phyloP scores from a whole-genome alignment of 2,329 filamentous ascomycete genomes.

The Teratosphaeria viscida region DNA sequence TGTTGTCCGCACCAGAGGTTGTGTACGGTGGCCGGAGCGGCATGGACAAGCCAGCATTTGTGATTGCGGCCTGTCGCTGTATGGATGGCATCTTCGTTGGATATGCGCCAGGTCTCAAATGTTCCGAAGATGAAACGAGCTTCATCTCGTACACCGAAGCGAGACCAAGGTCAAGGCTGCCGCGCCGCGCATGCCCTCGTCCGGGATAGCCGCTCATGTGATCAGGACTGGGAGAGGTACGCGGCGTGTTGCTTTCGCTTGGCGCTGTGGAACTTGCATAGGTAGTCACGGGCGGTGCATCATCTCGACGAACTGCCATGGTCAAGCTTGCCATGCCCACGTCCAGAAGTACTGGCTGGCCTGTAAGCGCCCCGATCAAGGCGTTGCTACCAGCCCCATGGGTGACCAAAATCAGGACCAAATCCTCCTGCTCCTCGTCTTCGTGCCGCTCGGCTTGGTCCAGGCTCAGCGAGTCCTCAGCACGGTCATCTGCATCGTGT shows the following conservation, averaged over 20 bases:
- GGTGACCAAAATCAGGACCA: constrained; percentile 78
- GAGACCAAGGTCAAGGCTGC: constrained; percentile 32
- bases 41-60: neutral
- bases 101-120: constrained; percentile 48
- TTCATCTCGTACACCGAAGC: constrained; percentile 61
- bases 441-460: constrained; percentile 23
- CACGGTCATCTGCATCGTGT: constrained; percentile 26
- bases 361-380: constrained; percentile 80
- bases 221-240: constrained; percentile 1
- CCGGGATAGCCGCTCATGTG: neutral
- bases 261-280: constrained; percentile 4
- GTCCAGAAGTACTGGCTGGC: constrained; percentile 83
- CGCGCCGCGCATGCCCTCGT: neutral
- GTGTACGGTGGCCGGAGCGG: neutral
- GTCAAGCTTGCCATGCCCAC: constrained; percentile 85
- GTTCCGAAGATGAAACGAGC: constrained; percentile 64
- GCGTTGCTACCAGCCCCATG: constrained; percentile 96
- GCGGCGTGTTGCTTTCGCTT: neutral
- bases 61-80: constrained; percentile 4
- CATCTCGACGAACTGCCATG: constrained; percentile 59
- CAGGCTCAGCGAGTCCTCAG: constrained; percentile 25
- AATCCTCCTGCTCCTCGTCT: constrained; percentile 56
- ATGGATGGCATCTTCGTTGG: constrained; percentile 22
- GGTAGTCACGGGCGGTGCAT: constrained; percentile 20
- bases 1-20: neutral